Percentiles rank a stretch among this genome's conserved stretches.
phyloP scores from a whole-genome alignment of 257 asterid genomes.

The Gardenia jasminoides region DNA sequence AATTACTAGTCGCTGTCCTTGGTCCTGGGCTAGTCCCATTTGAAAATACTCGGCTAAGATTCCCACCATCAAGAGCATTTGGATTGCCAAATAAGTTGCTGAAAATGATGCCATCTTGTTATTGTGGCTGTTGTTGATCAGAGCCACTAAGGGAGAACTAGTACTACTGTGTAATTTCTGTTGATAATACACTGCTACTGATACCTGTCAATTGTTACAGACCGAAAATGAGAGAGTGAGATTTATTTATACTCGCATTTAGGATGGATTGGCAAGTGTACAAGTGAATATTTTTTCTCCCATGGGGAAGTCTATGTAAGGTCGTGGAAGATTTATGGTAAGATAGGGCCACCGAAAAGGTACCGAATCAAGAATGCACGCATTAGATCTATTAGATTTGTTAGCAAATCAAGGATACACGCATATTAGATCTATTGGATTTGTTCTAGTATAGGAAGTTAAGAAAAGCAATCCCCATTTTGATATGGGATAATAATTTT shows the following conservation, averaged over 20 bases:
- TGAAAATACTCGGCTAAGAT: neutral
- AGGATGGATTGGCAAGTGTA: neutral
- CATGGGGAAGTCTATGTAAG: neutral
- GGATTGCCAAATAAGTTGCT: neutral
- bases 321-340: too few species aligned
- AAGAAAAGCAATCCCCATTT: neutral
- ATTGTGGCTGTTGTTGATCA: too few species aligned
- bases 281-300: neutral
- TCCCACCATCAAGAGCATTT: neutral
- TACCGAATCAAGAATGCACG: too few species aligned
- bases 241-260: neutral
- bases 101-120: neutral
- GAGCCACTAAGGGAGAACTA: too few species aligned
- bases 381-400: too few species aligned
- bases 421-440: neutral
- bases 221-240: neutral
- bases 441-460: too few species aligned
- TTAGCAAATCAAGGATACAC: neutral
- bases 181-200: neutral
- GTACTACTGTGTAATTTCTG: neutral
- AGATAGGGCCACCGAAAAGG: too few species aligned
- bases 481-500: neutral
- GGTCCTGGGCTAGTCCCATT: neutral
- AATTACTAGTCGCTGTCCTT: neutral
- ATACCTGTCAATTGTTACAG: too few species aligned